These are phyloP conservation scores for Leccinum rimulosum DNA, from an alignment of 768 basidiomycete genomes.

Conservation along the genomic window DNA sequence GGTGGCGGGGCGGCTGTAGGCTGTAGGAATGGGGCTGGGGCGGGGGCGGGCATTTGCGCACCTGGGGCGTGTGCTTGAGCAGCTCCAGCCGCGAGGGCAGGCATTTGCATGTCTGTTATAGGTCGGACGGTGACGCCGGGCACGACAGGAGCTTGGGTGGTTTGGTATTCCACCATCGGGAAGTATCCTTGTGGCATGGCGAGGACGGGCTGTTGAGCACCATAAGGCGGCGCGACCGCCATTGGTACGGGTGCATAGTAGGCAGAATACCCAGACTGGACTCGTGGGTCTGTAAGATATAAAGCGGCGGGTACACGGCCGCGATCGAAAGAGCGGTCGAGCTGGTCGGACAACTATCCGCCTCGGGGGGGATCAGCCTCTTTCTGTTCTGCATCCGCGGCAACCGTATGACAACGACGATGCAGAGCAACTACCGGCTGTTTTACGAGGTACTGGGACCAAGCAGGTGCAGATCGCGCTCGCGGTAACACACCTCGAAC, in stretches of 20 bases:
- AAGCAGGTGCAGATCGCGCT: too few relatives aligned
- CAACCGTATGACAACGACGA: not conserved
- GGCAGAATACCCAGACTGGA: conserved; percentile 20
- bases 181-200: conserved; percentile 28
- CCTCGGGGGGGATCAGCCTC: conserved; percentile 29
- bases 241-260: conserved; percentile 31
- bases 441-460: too few relatives aligned
- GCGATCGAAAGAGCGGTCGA: conserved; percentile 28
- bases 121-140: conserved; percentile 1
- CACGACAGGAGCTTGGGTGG: conserved; percentile 11
- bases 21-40: not conserved
- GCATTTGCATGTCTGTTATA: conserved; percentile 16
- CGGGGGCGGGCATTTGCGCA: conserved; percentile 7
- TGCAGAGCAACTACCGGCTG: too few relatives aligned
- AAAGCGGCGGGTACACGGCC: conserved; percentile 17
- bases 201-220: conserved; percentile 27
- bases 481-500: not conserved
- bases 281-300: conserved; percentile 22
- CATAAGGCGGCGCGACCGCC: conserved; percentile 20
- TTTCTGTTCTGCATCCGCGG: conserved; percentile 35
- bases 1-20: not conserved
- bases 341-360: conserved; percentile 29
- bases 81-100: conserved; percentile 1
- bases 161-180: conserved; percentile 25
- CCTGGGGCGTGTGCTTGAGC: conserved; percentile 1